These are phyloP conservation scores for Spinellus fusiger DNA, from an alignment of 192 early-diverging fungal species.

Conservation along the genomic window DNA sequence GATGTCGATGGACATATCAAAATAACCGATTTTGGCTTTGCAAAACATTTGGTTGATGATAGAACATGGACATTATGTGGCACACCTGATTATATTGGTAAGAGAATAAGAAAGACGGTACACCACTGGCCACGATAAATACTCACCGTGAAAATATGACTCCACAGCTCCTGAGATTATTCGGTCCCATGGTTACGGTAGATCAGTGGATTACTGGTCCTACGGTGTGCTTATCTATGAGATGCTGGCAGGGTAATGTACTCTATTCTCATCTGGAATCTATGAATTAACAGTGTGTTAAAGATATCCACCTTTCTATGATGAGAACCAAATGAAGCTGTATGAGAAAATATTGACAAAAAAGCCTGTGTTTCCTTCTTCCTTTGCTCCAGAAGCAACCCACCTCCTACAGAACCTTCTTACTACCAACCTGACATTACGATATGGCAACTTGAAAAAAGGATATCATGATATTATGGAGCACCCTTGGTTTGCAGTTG, in stretches of 20 bases:
- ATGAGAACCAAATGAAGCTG: constrained; percentile 81
- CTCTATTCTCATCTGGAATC: no score
- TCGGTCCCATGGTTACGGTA: constrained; percentile 79
- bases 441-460: constrained; percentile 77
- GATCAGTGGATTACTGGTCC: constrained; percentile 90
- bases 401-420: constrained; percentile 73
- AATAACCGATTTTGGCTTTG: constrained; percentile 90
- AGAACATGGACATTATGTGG: constrained; percentile 89
- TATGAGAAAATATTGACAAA: constrained; percentile 85
- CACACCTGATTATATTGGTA: constrained; percentile 75
- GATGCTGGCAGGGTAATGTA: constrained; percentile 74
- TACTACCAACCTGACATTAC: constrained; percentile 69
- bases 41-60: constrained; percentile 61
- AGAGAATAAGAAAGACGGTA: not conserved
- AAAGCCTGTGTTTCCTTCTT: constrained; percentile 62
- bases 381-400: constrained; percentile 59
- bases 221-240: constrained; percentile 84
- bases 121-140: not conserved
- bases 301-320: constrained; percentile 76
- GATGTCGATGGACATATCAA: constrained; percentile 78
- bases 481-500: constrained; percentile 73
- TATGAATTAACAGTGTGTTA: no score
- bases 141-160: not conserved
- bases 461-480: constrained; percentile 72
- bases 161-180: constrained; percentile 86